Evolutionary conservation across 495 filamentous ascomycete species (phyloP), one percentile per base, ranked within the genome.

Genomic region (Hyaloscypha finlandica): DNA sequence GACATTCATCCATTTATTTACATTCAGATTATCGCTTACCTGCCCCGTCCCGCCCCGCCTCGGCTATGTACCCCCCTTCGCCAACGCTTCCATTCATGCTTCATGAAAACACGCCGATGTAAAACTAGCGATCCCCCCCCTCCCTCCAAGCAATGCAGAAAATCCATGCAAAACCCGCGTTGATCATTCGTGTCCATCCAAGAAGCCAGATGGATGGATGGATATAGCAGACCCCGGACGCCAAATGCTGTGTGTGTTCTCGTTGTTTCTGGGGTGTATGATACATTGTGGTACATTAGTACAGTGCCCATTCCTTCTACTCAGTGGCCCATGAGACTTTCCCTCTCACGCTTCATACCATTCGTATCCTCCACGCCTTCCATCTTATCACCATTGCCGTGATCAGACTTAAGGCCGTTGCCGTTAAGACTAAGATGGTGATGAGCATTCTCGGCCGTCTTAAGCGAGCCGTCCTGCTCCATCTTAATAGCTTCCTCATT

Each of bases 401-500:
- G 16, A 35, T 8, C 59, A 31, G 8, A 5, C n/a, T 61, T 48
- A 5, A 45, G n/a, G 4, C 59, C 59, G 37, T 61, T 6, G 2
- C 59, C 37, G 32, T 61, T 61, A 25, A 61, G 14, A 8, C 3
- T 37, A 16, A 32, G 0, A 37, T 11, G 30, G 19, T 25, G 56
- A 6, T 37, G 56, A 12, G 30, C 32, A 8, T 59, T 37, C 31
- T 37, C 30, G 8, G 30, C 29, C 5, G 19, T 35, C 25, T 53
- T 53, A 8, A 67, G 45, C 1, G 54, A 30, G 6, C 69, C 69
- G 35, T 68, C 69, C 25, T 61, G 55, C 20, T 73, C 71, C 68
- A 68, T 65, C 63, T 63, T 64, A 30, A 70, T 59, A 1, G 70
- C 73, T 48, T 74, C 73, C 59, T 74, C 73, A 48, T 74, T 70